Evolutionary conservation across 2,329 filamentous ascomycete genomes (phyloP).

Genomic region (Spiromastix sp.): DNA sequence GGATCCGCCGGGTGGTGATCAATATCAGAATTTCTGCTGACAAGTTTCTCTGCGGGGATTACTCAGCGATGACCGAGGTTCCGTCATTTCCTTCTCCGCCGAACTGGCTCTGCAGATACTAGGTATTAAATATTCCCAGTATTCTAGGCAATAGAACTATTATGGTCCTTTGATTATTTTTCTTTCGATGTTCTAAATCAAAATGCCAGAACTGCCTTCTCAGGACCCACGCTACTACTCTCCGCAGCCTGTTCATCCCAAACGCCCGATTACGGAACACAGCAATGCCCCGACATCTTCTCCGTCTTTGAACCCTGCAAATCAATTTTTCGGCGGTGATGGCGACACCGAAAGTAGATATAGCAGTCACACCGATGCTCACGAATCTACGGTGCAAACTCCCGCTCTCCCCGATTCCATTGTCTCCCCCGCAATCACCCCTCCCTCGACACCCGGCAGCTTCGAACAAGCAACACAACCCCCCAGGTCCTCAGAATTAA

Average conservation of each 20-base stretch:
- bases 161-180: too few relatives aligned
- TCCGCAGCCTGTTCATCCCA: constrained; percentile 23
- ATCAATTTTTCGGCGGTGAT: constrained; percentile 1
- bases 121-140: too few relatives aligned
- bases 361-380: constrained; percentile 13
- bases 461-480: constrained; percentile 19
- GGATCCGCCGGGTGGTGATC: too few relatives aligned
- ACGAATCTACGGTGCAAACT: constrained; percentile 21
- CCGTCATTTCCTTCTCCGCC: too few relatives aligned
- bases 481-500: constrained; percentile 15
- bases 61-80: not conserved
- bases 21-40: too few relatives aligned
- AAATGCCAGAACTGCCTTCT: constrained; percentile 46
- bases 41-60: too few relatives aligned
- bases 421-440: constrained; percentile 43
- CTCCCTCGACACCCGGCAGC: constrained; percentile 34
- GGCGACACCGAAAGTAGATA: not conserved
- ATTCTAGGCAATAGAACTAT: too few relatives aligned
- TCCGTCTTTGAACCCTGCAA: constrained; percentile 1
- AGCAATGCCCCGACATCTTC: constrained; percentile 2
- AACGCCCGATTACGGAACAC: constrained; percentile 13
- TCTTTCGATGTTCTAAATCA: too few relatives aligned
- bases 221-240: constrained; percentile 42
- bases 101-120: too few relatives aligned
- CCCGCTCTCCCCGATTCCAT: constrained; percentile 42